These are phyloP conservation scores for Eucalyptus pauciflora DNA, from an alignment of 345 rosid genomes.

Conservation along the genomic window DNA sequence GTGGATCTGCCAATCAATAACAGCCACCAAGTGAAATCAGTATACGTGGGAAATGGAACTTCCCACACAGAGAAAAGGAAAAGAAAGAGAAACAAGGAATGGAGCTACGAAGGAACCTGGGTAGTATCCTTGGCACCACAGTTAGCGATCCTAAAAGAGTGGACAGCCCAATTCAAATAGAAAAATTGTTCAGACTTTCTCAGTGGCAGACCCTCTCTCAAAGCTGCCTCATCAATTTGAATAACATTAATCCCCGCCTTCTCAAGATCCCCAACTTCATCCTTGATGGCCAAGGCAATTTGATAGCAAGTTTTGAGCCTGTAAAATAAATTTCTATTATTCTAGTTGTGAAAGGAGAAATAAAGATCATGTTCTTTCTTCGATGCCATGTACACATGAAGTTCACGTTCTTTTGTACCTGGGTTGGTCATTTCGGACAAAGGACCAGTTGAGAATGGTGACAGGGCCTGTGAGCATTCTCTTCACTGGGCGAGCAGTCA, in stretches of 20 bases:
- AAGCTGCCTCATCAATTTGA: too few species aligned
- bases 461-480: conserved; percentile 99
- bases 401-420: conserved; percentile 27
- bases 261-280: too few species aligned
- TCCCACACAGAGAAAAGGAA: fast-evolving
- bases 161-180: too few species aligned
- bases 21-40: background rate
- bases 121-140: too few species aligned
- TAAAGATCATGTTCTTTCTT: background rate
- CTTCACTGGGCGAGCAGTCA: conserved; percentile 94
- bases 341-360: background rate
- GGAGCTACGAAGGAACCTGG: too few species aligned
- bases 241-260: too few species aligned
- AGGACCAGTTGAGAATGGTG: conserved; percentile 95
- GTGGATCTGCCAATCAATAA: conserved; percentile 30
- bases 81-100: background rate
- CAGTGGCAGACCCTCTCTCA: too few species aligned
- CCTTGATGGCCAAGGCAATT: too few species aligned
- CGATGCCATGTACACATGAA: background rate
- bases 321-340: too few species aligned
- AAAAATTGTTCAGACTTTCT: too few species aligned
- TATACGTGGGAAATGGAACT: fast-evolving
- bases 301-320: too few species aligned
- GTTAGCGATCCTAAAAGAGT: too few species aligned
- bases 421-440: conserved; percentile 93